Percentiles rank a stretch among this genome's conserved stretches.
phyloP scores from a whole-genome alignment of 805 yeast genomes.

The Pichia paraexigua region DNA sequence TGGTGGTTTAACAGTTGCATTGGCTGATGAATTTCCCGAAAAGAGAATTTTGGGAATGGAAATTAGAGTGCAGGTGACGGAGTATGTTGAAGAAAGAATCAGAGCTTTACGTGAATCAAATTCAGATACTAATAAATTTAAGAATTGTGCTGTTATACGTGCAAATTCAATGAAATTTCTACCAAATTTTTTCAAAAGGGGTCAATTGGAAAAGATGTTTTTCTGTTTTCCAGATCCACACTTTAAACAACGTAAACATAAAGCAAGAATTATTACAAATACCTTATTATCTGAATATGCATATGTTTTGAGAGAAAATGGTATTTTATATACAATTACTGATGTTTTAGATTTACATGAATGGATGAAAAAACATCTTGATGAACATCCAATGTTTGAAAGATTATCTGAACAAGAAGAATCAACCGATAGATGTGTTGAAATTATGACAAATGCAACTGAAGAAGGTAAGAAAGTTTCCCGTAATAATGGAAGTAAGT shows the following conservation, averaged over 20 bases:
- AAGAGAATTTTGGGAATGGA: conserved; percentile 88
- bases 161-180: conserved; percentile 97
- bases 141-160: conserved; percentile 82
- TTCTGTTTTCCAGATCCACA: conserved; percentile 99
- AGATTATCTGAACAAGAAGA: conserved; percentile 79
- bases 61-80: conserved; percentile 94
- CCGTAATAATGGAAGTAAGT: conserved; percentile 82
- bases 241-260: conserved; percentile 94
- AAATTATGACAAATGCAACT: conserved; percentile 83
- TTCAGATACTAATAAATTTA: conserved; percentile 37
- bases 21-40: conserved; percentile 72
- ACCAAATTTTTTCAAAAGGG: conserved; percentile 84
- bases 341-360: conserved; percentile 89
- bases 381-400: conserved; percentile 85
- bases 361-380: conserved; percentile 94
- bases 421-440: conserved; percentile 67
- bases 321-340: conserved; percentile 87
- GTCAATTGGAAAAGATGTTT: conserved; percentile 83
- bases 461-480: conserved; percentile 97
- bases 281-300: conserved; percentile 91
- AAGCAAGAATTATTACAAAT: conserved; percentile 89
- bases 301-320: conserved; percentile 77
- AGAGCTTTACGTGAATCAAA: conserved; percentile 69
- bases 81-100: conserved; percentile 92
- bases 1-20: conserved; percentile 80